Conservation (phyloP, 2,329 filamentous ascomycete species). For the Ophiostoma quercus region DNA sequence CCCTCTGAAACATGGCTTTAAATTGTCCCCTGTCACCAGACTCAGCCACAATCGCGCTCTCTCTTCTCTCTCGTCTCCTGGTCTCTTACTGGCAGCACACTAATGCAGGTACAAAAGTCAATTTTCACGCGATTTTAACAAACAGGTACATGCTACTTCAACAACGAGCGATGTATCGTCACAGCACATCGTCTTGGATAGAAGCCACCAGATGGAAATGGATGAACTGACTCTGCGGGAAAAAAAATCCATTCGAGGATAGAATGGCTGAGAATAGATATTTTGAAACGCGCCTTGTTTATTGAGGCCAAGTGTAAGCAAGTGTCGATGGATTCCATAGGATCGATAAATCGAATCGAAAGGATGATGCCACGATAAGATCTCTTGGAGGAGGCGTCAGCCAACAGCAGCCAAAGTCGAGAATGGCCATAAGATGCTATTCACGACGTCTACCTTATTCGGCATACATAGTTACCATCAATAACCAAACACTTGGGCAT, state of each 20-base stretch:
- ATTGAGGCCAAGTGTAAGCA: neutral
- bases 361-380: neutral
- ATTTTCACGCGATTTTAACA: neutral
- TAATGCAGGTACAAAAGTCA: slow-evolving; percentile 11
- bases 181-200: neutral
- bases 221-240: too few relatives aligned
- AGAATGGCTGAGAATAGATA: slow-evolving; percentile 1
- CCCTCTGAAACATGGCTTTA: slow-evolving; percentile 20
- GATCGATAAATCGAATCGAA: neutral
- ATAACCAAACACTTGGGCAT: too few relatives aligned
- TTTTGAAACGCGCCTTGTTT: slow-evolving; percentile 6
- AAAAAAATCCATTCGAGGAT: neutral
- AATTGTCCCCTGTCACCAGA: neutral
- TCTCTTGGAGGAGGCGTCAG: neutral
- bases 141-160: neutral
- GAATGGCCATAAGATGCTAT: neutral
- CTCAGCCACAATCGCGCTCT: slow-evolving; percentile 3
- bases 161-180: neutral
- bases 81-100: neutral
- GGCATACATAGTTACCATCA: too few relatives aligned
- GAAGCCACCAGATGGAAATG: neutral
- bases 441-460: neutral
- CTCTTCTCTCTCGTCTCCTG: neutral
- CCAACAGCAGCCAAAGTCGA: too few relatives aligned
- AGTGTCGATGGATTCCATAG: neutral